Base-by-base conservation (phyloP, 768 basidiomycete genomes). In the Sarcomyxa edulis region DNA sequence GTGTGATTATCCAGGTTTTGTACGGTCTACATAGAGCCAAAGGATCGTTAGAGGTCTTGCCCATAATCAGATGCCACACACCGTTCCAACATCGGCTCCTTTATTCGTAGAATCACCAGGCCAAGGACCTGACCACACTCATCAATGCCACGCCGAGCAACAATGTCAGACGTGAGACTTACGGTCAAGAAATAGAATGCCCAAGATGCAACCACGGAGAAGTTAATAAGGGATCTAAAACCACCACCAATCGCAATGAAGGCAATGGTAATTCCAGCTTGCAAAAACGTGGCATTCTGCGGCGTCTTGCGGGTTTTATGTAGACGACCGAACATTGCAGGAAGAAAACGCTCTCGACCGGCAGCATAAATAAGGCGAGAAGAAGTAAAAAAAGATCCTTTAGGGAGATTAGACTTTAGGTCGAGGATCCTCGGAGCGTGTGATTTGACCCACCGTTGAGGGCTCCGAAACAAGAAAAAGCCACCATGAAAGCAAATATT, bases 401-500 rank as follows among this genome's bases (percentile, higher is more conserved):
- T 34, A 18, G 11, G 24, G 22, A 9, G 27, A 18, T 10, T 28
- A 30, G 6, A 31, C 27, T 12, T n/a, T n/a, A n/a, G n/a, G n/a
- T n/a, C n/a, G n/a, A 21, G 6, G 11, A 19, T 29, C 32, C 39
- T n/a, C n/a, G n/a, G n/a, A n/a, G n/a, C n/a, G n/a, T n/a, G n/a
- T n/a, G n/a, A n/a, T n/a, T n/a, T n/a, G 52, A 54, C 46, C 29
- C 49, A 78, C 92, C 87, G 55, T 96, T 95, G 37, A 99, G 61
- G 1, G 96, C 92, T 12, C 95, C 95, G 48, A 99, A 91, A 56
- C 92, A 96, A 3, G 93, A 96, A 42, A 97, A 72, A 1, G 92
- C 89, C 10, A 99, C 95, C 73, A 92, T 80, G 35, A 82, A 69
- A 1, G 95, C 90, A 55, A 99, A 96, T 11, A 92, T 50, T 5